A percentile compares a stretch with the other conserved stretches of the same genome.
phyloP scores from a whole-genome alignment of 108 stramenopile species.

The Cylindrotheca closterium region DNA sequence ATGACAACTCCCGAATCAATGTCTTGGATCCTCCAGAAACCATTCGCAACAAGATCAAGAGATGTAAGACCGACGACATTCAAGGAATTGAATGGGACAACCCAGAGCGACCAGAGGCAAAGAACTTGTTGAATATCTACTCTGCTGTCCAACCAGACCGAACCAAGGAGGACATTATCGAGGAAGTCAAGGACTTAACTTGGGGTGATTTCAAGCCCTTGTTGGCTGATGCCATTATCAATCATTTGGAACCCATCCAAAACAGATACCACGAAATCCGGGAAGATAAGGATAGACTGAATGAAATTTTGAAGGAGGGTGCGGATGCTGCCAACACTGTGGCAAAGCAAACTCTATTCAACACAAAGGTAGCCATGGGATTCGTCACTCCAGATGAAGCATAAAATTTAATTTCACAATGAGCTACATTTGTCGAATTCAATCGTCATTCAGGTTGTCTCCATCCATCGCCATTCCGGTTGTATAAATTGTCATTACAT shows the following conservation, averaged over 20 bases:
- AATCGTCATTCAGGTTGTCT: background rate
- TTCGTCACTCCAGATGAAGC: constrained; percentile 38
- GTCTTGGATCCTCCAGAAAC: constrained; percentile 91
- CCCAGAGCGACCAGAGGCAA: constrained; percentile 95
- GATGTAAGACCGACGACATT: constrained; percentile 94
- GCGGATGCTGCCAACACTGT: constrained; percentile 92
- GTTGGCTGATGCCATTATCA: constrained; percentile 92
- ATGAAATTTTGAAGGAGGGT: constrained; percentile 87
- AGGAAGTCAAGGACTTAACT: constrained; percentile 83
- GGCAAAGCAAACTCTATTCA: constrained; percentile 78
- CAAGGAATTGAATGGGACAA: constrained; percentile 95
- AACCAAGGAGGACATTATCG: constrained; percentile 73
- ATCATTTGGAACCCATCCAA: constrained; percentile 94
- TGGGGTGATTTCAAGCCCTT: constrained; percentile 97
- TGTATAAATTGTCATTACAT: background rate
- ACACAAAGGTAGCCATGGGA: constrained; percentile 95
- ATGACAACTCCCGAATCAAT: constrained; percentile 93
- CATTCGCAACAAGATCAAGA: constrained; percentile 92
- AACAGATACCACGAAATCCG: constrained; percentile 86
- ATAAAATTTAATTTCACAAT: constrained; percentile 1
- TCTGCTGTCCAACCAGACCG: constrained; percentile 83
- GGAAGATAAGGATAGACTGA: constrained; percentile 81
- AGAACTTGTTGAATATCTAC: constrained; percentile 96
- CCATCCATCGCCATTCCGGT: background rate
- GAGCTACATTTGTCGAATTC: background rate